Base-by-base conservation (phyloP, 2,329 filamentous ascomycete species). In the Penicillium frequentans region DNA sequence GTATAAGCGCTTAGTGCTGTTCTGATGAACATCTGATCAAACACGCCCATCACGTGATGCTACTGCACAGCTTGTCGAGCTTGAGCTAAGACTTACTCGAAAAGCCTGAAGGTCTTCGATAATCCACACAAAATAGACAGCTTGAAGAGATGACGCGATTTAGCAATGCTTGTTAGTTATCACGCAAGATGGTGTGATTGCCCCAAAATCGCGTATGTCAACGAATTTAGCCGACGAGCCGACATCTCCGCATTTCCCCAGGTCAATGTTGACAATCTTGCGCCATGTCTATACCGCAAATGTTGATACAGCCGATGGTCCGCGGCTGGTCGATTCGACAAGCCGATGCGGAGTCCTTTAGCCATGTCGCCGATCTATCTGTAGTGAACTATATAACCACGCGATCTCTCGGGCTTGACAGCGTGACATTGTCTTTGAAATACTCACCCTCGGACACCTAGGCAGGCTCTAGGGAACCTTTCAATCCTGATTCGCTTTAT, bases 291-390 rank as follows among this genome's bases (percentile, higher is more conserved):
- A 19, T 10, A n/a, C 19, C 7, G 10, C 23, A 21, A 21, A 31
- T 14, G 7, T 19, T 8, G 23, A 35, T 23, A 21, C 23, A 31
- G 4, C 21, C 45, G 45, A 49, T 16, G 13, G 10, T 5, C 21
- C 37, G 33, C n/a, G 37, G 23, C 21, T 46, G 49, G 47, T 61
- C 58, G 60, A 53, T 27, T 13, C 60, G 62, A 64, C 45, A 8
- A 47, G 21, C 60, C 62, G 60, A 59, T 51, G 42, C 44, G 37
- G 46, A 51, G 42, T 23, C 19, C 14, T 19, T 11, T 8, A 19
- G 55, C 16, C 37, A 47, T 33, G 31, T 33, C 13, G 21, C 48
- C 45, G n/a, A 43, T 45, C 42, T 9, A 43, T 10, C 19, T 47
- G 16, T 26, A 35, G 45, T 19, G n/a, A n/a, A 45, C 23, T 56